Conservation (phyloP, 768 basidiomycete genomes). For the Hemileccinum rubropunctum region DNA sequence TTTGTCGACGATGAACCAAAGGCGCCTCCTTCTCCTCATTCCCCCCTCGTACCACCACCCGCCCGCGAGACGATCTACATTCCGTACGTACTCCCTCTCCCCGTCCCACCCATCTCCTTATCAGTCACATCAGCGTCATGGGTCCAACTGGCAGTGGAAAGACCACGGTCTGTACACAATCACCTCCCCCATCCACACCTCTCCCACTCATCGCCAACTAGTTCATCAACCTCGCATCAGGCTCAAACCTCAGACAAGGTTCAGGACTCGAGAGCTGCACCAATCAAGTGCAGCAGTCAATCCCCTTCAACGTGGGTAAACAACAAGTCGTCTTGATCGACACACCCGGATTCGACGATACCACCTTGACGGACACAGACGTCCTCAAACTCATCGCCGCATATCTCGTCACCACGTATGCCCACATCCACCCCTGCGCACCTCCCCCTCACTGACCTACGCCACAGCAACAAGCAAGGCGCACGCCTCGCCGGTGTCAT, state of each 20-base stretch:
- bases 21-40: conserved; percentile 10
- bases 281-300: conserved; percentile 30
- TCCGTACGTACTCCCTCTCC: conserved; percentile 12
- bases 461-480: conserved; percentile 32
- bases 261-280: conserved; percentile 37
- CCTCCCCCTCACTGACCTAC: conserved; percentile 10
- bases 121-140: conserved; percentile 31
- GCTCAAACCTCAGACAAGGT: conserved; percentile 31
- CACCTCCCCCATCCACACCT: background rate
- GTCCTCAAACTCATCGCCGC: conserved; percentile 50
- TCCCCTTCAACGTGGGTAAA: conserved; percentile 27
- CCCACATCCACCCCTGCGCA: background rate
- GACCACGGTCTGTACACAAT: conserved; percentile 32
- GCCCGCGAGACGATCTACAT: conserved; percentile 28
- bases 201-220: conserved; percentile 13
- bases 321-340: conserved; percentile 50
- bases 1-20: conserved; percentile 28
- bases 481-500: conserved; percentile 46
- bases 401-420: conserved; percentile 33
- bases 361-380: conserved; percentile 46
- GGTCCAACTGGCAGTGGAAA: conserved; percentile 36
- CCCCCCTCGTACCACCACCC: conserved; percentile 7
- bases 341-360: conserved; percentile 64
- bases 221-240: conserved; percentile 39
- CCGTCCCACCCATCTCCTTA: conserved; percentile 17